phyloP scores from a whole-genome alignment of 495 filamentous ascomycete genomes.

The Penicillium coffeae region DNA sequence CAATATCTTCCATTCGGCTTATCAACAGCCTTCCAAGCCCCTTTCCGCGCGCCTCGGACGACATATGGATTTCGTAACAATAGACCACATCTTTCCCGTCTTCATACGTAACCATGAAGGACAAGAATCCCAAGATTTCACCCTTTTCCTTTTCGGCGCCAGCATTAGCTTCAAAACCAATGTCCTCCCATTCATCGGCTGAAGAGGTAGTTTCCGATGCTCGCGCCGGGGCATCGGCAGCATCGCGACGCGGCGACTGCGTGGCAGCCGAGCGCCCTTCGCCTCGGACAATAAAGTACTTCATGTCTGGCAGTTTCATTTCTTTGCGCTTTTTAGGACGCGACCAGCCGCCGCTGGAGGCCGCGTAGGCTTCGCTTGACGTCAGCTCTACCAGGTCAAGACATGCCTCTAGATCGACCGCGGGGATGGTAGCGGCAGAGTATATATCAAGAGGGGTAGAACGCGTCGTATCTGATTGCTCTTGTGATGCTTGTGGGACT shows the following conservation, averaged over 20 bases:
- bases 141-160: neutral
- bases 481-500: neutral
- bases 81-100: slow-evolving; percentile 71
- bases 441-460: slow-evolving; percentile 31
- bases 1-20: slow-evolving; percentile 39
- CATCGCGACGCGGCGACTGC: neutral
- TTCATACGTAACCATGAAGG: slow-evolving; percentile 81
- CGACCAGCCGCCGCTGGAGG: slow-evolving; percentile 65
- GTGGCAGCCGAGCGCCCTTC: slow-evolving; percentile 1
- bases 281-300: slow-evolving; percentile 58
- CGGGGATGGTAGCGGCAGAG: slow-evolving; percentile 42
- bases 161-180: too few species aligned
- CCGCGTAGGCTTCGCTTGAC: slow-evolving; percentile 61
- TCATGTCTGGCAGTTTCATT: slow-evolving; percentile 69
- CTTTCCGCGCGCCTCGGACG: slow-evolving; percentile 45
- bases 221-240: slow-evolving; percentile 4
- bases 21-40: slow-evolving; percentile 43
- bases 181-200: neutral
- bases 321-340: slow-evolving; percentile 64
- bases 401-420: slow-evolving; percentile 58
- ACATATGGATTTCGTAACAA: slow-evolving; percentile 84
- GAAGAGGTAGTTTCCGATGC: neutral
- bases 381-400: slow-evolving; percentile 69
- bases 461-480: neutral
- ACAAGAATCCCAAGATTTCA: slow-evolving; percentile 61